A percentile compares a stretch with the other conserved stretches of the same genome.
Evolutionary conservation across 345 rosid genomes (phyloP).

Genomic region (Diplotaxis tenuifolia): DNA sequence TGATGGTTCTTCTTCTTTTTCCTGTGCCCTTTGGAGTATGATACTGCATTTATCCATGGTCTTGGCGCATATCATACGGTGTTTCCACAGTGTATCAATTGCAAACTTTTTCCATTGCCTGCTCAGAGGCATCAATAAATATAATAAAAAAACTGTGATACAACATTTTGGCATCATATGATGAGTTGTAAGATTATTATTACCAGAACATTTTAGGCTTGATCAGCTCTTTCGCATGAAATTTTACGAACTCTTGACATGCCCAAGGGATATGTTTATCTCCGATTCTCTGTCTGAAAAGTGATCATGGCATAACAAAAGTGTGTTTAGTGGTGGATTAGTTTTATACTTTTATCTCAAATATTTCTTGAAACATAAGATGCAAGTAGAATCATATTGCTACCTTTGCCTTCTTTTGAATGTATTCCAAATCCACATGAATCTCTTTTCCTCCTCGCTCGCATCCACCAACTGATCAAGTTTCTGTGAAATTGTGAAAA

Average conservation of each 20-base stretch:
- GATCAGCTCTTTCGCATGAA: not conserved
- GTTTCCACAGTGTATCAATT: not conserved
- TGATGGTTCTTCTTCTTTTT: too few relatives aligned
- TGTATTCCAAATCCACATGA: not conserved
- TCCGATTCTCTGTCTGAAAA: not conserved
- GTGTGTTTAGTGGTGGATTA: not conserved
- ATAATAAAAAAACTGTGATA: not conserved
- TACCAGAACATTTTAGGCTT: not conserved
- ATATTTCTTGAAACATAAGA: not conserved
- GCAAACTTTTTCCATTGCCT: not conserved
- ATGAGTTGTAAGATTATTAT: not conserved
- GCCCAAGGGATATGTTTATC: not conserved
- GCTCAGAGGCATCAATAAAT: not conserved
- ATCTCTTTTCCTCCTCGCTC: not conserved
- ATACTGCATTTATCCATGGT: not conserved
- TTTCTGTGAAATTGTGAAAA: not conserved
- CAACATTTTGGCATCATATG: not conserved
- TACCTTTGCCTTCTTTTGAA: not conserved
- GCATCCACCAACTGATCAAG: not conserved
- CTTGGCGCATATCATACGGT: not conserved
- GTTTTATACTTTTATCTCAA: not conserved
- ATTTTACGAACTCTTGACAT: not conserved
- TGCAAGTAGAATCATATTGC: not conserved
- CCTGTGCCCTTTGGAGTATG: not conserved
- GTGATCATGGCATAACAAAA: not conserved